Conservation (phyloP, 208 protist genomes). For the Crithidia fasciculata region DNA sequence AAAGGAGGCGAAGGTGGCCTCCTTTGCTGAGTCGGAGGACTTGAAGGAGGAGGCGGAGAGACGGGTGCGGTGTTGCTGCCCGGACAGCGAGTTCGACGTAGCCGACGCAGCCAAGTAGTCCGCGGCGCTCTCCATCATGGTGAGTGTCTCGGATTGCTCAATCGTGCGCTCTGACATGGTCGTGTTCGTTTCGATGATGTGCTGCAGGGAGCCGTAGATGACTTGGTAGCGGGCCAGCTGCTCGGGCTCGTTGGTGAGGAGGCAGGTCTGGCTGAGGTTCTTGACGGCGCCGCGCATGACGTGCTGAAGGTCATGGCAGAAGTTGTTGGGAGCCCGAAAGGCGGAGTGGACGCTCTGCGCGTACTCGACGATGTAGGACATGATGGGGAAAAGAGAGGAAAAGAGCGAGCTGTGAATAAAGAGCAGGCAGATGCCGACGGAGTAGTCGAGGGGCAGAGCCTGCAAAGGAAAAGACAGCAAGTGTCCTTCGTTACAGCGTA, state of each 20-base stretch:
- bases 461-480: no score
- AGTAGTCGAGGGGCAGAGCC: no score
- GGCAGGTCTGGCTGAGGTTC: conserved; percentile 8
- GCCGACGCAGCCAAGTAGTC: conserved; percentile 1
- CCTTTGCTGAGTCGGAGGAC: background rate
- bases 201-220: conserved; percentile 6
- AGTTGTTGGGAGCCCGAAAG: conserved; percentile 8
- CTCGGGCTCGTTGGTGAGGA: background rate
- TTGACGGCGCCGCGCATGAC: conserved; percentile 25
- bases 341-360: conserved; percentile 5
- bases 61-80: background rate
- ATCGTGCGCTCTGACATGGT: conserved; percentile 6
- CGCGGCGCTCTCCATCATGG: background rate
- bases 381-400: background rate
- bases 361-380: conserved; percentile 29
- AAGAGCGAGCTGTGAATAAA: background rate
- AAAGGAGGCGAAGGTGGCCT: conserved; percentile 5
- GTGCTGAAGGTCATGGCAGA: conserved; percentile 22
- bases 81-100: background rate
- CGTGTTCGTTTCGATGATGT: conserved; percentile 1
- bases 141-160: conserved; percentile 1
- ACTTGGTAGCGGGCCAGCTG: conserved; percentile 13
- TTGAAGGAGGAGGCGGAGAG: background rate
- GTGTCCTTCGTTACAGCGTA: no score
- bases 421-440: no score